Base-by-base conservation (phyloP, 2,329 filamentous ascomycete species). In the Penicillium sp. region DNA sequence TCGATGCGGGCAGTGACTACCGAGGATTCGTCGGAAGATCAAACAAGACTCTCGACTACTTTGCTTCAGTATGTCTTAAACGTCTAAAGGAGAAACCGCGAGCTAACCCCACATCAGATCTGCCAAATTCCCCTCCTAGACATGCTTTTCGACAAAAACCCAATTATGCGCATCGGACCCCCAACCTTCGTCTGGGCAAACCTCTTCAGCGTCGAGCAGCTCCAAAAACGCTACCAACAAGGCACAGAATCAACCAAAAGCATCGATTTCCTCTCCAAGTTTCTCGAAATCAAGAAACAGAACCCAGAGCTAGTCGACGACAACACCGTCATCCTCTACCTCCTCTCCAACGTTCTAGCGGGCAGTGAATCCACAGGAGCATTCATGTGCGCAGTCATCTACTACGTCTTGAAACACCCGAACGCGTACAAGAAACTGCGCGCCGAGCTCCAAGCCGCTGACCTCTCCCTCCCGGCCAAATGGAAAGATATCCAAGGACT, bases 311-410 rank as follows among this genome's bases (percentile, higher is more conserved):
- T 58, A 8, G 57, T 60, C 10, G 45, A 59, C 19, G 59, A 59
- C 26, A 61, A 61, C 21, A 31, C 26, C 7, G 35, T 61, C 16
- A 52, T 61, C 37, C 31, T 52, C 5, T 61, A 46, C 31, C 52
- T 59, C 5, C 51, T 61, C 13, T 65, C 67, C 2, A 71, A 71
- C 45, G 64, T 70, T 7, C 49, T 65, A 7, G 71, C 69, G 3
- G 69, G 70, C 5, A 71, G 69, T 16, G 73, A 76, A 39, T 73
- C 73, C 1, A 75, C 72, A 0, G 73, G 71, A 1, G 68, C 70
- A 22, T 67, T 63, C 1, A 59, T 76, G 14, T 64, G 66, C n/a
- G 62, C 68, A 1, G 60, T 72, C 2, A 57, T 75, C 7, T 74
- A 72, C 58, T 64, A 71, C 37, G 52, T 75, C 4, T 55, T 69